Conservation (phyloP, 176 grass and related monocot genomes). For the Zoysia japonica region DNA sequence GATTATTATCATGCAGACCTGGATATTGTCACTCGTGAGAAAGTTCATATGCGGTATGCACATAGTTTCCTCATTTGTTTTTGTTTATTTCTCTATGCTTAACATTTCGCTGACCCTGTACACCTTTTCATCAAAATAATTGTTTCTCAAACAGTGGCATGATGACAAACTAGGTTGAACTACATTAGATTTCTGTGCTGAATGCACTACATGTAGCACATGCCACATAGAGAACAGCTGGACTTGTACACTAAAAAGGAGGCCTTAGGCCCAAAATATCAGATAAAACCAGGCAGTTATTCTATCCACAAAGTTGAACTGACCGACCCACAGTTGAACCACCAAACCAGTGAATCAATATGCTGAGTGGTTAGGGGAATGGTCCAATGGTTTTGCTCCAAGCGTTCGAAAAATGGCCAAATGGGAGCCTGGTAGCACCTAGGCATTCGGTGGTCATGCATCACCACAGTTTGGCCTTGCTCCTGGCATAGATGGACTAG, state of each 20-base stretch:
- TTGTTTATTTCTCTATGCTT: background rate
- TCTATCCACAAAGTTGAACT: background rate
- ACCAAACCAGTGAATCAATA: too few relatives aligned
- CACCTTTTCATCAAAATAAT: background rate
- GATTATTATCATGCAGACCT: constrained; percentile 98
- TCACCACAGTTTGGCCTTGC: background rate
- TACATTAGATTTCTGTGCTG: background rate
- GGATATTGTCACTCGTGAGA: constrained; percentile 76
- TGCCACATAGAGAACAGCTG: background rate
- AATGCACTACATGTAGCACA: background rate
- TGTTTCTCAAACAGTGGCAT: background rate
- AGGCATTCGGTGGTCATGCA: background rate
- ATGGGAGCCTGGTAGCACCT: background rate
- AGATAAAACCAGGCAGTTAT: background rate
- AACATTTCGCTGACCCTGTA: background rate
- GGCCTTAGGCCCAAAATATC: background rate
- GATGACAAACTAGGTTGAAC: background rate
- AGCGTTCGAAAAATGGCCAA: background rate
- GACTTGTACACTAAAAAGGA: background rate
- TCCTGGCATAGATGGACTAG: background rate
- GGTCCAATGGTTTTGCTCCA: too few relatives aligned
- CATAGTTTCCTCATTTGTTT: background rate
- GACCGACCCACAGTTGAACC: background rate
- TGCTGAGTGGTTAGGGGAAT: too few relatives aligned
- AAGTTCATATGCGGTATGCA: constrained; percentile 70